phyloP scores from a whole-genome alignment of 2,329 filamentous ascomycete species.

The Neonectria coccinea region DNA sequence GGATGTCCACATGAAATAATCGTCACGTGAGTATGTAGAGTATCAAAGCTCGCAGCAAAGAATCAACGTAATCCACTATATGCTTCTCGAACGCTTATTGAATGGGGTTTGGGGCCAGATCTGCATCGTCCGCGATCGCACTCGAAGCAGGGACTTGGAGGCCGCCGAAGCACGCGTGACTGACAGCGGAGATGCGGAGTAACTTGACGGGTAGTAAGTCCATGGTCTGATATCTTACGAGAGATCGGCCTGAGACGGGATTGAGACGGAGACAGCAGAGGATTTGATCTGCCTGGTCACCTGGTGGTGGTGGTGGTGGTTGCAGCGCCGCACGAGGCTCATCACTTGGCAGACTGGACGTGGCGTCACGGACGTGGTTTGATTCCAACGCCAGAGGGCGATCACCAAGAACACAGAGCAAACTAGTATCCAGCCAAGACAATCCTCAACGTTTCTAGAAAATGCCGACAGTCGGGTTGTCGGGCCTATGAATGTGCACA shows the following conservation, averaged over 20 bases:
- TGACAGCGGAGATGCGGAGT: not conserved
- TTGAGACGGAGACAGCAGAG: not conserved
- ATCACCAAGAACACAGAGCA: not conserved
- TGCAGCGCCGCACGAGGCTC: conserved; percentile 7
- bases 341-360: not conserved
- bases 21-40: not conserved
- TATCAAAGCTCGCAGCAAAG: not conserved
- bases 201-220: not conserved
- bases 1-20: not conserved
- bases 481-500: conserved; percentile 1
- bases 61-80: not conserved
- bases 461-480: not conserved
- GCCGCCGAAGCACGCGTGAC: not conserved
- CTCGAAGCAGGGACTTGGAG: not conserved
- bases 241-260: not conserved
- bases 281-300: not conserved
- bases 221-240: not conserved
- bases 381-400: not conserved
- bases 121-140: not conserved
- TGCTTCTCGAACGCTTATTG: not conserved
- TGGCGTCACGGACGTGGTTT: not conserved
- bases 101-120: not conserved
- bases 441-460: not conserved
- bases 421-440: not conserved
- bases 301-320: not conserved